Conservation (phyloP, 2,329 filamentous ascomycete genomes). For the Emericellopsis atlantica region DNA sequence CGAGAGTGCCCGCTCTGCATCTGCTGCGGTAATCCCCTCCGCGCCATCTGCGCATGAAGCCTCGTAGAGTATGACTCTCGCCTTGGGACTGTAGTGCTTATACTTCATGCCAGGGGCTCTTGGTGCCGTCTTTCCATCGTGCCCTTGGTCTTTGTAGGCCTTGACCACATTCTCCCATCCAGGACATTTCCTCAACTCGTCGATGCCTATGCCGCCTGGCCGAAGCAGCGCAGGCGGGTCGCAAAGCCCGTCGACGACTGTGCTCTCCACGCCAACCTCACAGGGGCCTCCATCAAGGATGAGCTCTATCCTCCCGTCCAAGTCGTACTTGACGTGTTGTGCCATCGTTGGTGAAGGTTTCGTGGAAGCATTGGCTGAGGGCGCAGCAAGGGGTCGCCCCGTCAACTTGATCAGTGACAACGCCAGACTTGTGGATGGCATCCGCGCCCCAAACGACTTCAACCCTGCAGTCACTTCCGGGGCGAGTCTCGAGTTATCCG, state of each 20-base stretch:
- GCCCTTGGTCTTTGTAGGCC: conserved; percentile 66
- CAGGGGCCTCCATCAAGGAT: conserved; percentile 86
- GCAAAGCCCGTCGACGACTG: conserved; percentile 84
- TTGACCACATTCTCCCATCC: conserved; percentile 73
- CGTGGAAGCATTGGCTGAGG: conserved; percentile 89
- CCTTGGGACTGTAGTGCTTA: conserved; percentile 89
- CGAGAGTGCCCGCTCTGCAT: conserved; percentile 13
- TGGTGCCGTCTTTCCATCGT: conserved; percentile 52
- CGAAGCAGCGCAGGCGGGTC: conserved; percentile 70
- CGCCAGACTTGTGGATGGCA: conserved; percentile 78
- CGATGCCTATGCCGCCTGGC: conserved; percentile 77
- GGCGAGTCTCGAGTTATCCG: conserved; percentile 56
- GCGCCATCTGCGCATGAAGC: conserved; percentile 22
- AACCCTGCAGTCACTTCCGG: conserved; percentile 87
- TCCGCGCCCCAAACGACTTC: conserved; percentile 74
- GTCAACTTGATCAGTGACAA: conserved; percentile 73
- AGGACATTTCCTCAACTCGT: conserved; percentile 57
- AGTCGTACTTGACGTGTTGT: conserved; percentile 76
- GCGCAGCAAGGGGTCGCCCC: conserved; percentile 71
- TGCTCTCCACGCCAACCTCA: conserved; percentile 86
- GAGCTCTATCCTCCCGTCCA: conserved; percentile 68
- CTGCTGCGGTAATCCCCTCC: conserved; percentile 21
- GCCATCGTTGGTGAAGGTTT: conserved; percentile 86
- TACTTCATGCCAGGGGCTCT: conserved; percentile 98
- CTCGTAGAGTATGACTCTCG: conserved; percentile 75